These are phyloP conservation scores for Obelidium mucronatum DNA, from an alignment of 192 early-diverging fungal species.

Conservation along the genomic window DNA sequence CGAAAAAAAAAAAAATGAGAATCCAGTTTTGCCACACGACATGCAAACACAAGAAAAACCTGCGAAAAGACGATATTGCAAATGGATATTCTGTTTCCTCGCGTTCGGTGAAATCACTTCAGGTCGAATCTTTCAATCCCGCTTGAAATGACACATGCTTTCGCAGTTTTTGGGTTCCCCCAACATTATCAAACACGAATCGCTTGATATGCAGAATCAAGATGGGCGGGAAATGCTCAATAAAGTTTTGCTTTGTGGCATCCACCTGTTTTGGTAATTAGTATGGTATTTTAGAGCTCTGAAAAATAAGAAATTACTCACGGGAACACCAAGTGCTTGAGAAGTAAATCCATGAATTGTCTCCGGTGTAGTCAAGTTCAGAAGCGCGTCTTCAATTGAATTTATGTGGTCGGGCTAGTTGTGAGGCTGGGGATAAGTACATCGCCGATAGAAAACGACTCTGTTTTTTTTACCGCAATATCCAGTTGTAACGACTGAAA, in stretches of 20 bases:
- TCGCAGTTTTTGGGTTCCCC: conserved; percentile 81
- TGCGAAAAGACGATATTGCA: conserved; percentile 79
- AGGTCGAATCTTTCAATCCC: conserved; percentile 67
- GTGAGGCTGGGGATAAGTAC: background rate
- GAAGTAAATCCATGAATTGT: conserved; percentile 79
- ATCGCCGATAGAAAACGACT: conserved; percentile 19
- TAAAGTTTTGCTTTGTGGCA: conserved; percentile 83
- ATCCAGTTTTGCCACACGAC: background rate
- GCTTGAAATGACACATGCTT: conserved; percentile 82
- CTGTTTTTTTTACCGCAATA: conserved; percentile 73
- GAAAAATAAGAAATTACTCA: conserved; percentile 21
- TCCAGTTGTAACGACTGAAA: conserved; percentile 90
- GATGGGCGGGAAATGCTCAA: conserved; percentile 88
- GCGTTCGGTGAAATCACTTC: conserved; percentile 59
- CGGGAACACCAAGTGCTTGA: conserved; percentile 31
- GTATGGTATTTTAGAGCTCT: too few relatives aligned
- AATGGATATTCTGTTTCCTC: conserved; percentile 14
- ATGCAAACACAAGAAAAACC: conserved; percentile 38
- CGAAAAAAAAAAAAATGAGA: background rate
- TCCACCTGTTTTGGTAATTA: conserved; percentile 45
- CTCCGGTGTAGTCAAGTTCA: conserved; percentile 79
- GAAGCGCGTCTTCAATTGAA: conserved; percentile 86
- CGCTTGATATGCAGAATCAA: conserved; percentile 95
- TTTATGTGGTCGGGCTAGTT: conserved; percentile 67
- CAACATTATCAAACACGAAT: conserved; percentile 80